Conservation (phyloP, 306 rosid genomes). For the Spatholobus suberectus region DNA sequence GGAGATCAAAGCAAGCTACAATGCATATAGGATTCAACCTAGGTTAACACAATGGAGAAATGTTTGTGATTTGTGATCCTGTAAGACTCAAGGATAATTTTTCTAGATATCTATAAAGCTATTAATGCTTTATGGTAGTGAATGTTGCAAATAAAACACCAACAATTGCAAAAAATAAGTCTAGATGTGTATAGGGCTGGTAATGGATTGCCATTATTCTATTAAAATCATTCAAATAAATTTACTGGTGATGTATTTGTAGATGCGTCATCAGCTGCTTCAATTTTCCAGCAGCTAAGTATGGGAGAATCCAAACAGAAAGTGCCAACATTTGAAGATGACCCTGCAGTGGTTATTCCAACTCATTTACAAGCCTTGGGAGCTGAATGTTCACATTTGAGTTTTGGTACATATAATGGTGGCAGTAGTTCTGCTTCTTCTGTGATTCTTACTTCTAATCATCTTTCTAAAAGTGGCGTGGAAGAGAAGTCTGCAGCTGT, state of each 20-base stretch:
- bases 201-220: conserved; percentile 20
- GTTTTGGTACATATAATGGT: conserved; percentile 68
- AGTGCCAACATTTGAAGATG: conserved; percentile 38
- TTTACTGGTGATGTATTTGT: conserved; percentile 35
- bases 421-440: conserved; percentile 53
- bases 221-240: conserved; percentile 33
- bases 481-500: conserved; percentile 49
- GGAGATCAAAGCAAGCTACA: no score
- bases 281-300: conserved; percentile 51
- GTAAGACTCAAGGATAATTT: no score
- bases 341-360: conserved; percentile 60
- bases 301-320: conserved; percentile 42
- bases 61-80: no score
- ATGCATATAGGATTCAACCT: no score
- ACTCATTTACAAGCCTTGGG: conserved; percentile 60
- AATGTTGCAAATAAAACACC: no score
- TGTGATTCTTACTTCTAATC: conserved; percentile 36
- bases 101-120: no score
- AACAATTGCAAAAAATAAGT: no score
- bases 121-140: no score
- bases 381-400: conserved; percentile 74
- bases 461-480: conserved; percentile 47
- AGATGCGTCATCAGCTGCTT: conserved; percentile 54
- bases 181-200: no score
- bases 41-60: no score